A percentile compares a stretch with the other conserved stretches of the same genome.
Conservation (phyloP, 257 asterid genomes). For the Scutellaria baicalensis region DNA sequence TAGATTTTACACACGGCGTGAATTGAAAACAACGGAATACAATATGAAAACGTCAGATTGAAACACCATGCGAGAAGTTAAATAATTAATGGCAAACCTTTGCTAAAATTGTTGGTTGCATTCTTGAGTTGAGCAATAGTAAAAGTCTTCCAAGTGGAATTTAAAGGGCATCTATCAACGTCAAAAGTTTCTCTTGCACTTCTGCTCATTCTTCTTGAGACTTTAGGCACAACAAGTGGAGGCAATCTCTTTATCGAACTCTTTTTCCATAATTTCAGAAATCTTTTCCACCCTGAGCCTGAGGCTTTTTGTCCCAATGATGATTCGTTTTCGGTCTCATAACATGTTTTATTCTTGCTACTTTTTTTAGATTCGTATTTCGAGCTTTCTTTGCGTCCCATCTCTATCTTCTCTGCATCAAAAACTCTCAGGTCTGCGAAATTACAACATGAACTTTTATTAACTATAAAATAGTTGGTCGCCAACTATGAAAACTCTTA, state of each 20-base stretch:
- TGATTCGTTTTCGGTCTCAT: neutral
- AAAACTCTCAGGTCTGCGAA: conserved; percentile 36
- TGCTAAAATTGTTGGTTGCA: conserved; percentile 58
- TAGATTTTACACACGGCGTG: too few relatives aligned
- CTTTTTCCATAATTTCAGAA: conserved; percentile 40
- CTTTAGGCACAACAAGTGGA: conserved; percentile 23
- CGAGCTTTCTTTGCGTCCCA: conserved; percentile 12
- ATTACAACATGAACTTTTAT: too few relatives aligned
- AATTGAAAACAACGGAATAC: too few relatives aligned
- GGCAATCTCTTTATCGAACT: conserved; percentile 26
- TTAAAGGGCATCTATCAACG: conserved; percentile 8
- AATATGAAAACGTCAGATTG: too few relatives aligned
- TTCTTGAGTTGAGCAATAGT: conserved; percentile 33
- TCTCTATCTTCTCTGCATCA: conserved; percentile 24
- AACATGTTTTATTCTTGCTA: neutral
- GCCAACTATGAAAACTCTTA: too few relatives aligned
- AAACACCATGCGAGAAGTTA: too few relatives aligned
- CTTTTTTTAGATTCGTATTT: neutral
- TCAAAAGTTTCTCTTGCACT: conserved; percentile 20
- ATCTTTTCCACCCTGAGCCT: conserved; percentile 35
- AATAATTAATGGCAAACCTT: conserved; percentile 16
- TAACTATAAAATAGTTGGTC: too few relatives aligned
- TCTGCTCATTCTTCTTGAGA: conserved; percentile 29
- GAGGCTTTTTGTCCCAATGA: neutral
- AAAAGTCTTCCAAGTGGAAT: conserved; percentile 47